Conservation (phyloP, 1,139 yeast species). For the Yamadazyma aaseri region DNA sequence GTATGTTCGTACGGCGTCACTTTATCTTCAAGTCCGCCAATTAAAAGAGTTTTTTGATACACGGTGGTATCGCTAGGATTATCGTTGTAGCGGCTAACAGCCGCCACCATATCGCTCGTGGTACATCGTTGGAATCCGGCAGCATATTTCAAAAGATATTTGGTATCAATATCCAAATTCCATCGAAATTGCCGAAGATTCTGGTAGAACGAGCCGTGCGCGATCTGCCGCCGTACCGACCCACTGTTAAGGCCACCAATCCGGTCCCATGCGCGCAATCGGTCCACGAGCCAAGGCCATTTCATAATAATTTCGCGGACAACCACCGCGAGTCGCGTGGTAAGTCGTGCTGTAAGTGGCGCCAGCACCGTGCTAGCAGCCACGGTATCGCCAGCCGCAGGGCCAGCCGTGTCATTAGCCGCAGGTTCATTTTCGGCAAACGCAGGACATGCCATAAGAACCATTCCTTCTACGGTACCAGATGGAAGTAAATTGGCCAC, state of each 20-base stretch:
- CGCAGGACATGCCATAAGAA: constrained; percentile 58
- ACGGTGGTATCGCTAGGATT: constrained; percentile 28
- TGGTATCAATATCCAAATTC: constrained; percentile 65
- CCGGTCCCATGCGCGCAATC: constrained; percentile 60
- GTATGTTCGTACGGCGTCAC: constrained; percentile 50
- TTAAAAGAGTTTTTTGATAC: constrained; percentile 46
- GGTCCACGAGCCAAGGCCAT: constrained; percentile 38
- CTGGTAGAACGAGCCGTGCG: constrained; percentile 35
- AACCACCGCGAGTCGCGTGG: neutral
- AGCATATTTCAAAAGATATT: constrained; percentile 52
- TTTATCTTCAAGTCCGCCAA: constrained; percentile 59
- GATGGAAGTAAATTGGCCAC: constrained; percentile 44
- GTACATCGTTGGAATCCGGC: constrained; percentile 46
- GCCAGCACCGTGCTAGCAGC: too few species aligned
- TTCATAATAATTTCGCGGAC: neutral
- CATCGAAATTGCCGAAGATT: constrained; percentile 63
- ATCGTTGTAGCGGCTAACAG: constrained; percentile 37
- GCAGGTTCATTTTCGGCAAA: constrained; percentile 27
- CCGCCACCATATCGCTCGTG: constrained; percentile 42
- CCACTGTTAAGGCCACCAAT: constrained; percentile 58
- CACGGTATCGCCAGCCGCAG: too few species aligned
- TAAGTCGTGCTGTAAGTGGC: neutral
- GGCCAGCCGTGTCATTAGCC: too few species aligned
- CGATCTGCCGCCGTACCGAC: constrained; percentile 52
- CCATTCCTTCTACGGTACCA: constrained; percentile 42